Evolutionary conservation across 192 early-diverging fungal genomes (phyloP).

Genomic region (Coemansia sp.): DNA sequence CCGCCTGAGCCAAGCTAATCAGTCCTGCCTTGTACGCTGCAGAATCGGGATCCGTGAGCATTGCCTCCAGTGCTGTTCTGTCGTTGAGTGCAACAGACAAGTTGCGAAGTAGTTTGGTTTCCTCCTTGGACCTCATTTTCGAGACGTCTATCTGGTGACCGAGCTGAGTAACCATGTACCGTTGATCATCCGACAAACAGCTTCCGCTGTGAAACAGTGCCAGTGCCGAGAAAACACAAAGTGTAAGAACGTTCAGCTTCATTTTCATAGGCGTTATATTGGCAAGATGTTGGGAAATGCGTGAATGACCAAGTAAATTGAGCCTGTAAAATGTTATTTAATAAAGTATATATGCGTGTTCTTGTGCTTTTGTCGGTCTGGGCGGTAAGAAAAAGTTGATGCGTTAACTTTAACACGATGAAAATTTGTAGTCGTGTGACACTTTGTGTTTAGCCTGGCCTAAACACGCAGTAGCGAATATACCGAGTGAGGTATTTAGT

Average conservation of each 20-base stretch:
- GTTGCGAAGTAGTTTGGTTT: constrained; percentile 22
- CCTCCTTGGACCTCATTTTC: constrained; percentile 14
- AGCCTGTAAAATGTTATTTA: background rate
- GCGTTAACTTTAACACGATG: too few species aligned
- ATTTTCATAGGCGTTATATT: background rate
- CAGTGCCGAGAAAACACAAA: background rate
- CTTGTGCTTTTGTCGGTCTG: background rate
- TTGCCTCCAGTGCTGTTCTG: constrained; percentile 36
- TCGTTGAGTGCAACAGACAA: constrained; percentile 34
- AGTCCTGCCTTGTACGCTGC: constrained; percentile 30
- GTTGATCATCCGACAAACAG: constrained; percentile 21
- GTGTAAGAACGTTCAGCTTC: background rate
- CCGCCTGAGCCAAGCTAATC: constrained; percentile 41
- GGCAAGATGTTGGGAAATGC: too few species aligned
- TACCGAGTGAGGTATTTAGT: too few species aligned
- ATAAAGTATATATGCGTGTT: background rate
- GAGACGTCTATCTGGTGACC: constrained; percentile 11
- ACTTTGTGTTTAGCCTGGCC: background rate
- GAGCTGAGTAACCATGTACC: constrained; percentile 8
- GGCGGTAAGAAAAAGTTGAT: too few species aligned
- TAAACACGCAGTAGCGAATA: background rate
- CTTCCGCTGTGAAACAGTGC: background rate
- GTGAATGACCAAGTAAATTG: background rate
- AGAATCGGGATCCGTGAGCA: constrained; percentile 36
- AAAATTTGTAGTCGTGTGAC: background rate